Evolutionary conservation across 1,284 basidiomycete genomes (phyloP).

Genomic region (Thelephora terrestris): DNA sequence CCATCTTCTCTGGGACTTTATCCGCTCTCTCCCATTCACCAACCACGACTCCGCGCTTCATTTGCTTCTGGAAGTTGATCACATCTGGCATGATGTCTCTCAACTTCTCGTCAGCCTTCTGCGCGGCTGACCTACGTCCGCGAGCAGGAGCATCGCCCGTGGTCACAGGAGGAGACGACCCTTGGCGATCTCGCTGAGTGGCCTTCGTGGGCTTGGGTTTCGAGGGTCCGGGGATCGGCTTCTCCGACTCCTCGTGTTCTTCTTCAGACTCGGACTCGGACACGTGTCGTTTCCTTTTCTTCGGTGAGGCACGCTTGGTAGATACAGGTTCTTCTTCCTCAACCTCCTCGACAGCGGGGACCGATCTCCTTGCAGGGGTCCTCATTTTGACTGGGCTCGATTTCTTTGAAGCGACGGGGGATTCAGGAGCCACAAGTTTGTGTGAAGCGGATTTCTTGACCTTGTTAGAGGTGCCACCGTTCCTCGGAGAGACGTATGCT

Average conservation of each 20-base stretch:
- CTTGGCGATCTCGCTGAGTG: slow-evolving; percentile 6
- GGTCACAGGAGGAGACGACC: slow-evolving; percentile 9
- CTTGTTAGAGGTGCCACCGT: too few relatives aligned
- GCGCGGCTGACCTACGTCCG: slow-evolving; percentile 43
- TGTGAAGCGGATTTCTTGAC: slow-evolving; percentile 1
- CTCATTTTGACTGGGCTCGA: slow-evolving; percentile 7
- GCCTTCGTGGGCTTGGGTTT: slow-evolving; percentile 8
- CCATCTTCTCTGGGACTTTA: slow-evolving; percentile 18
- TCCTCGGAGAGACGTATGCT: too few relatives aligned
- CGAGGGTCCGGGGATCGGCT: slow-evolving; percentile 6
- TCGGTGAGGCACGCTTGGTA: slow-evolving; percentile 6
- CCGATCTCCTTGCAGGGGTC: slow-evolving; percentile 5
- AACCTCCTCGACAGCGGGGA: slow-evolving; percentile 7
- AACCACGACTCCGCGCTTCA: slow-evolving; percentile 31
- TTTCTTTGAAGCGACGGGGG: neutral
- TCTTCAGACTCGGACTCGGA: slow-evolving; percentile 5
- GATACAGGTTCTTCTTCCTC: slow-evolving; percentile 5
- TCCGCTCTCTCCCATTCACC: slow-evolving; percentile 17
- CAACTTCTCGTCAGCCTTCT: slow-evolving; percentile 50
- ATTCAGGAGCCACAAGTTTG: neutral
- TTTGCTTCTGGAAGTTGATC: slow-evolving; percentile 55
- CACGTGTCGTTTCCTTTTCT: slow-evolving; percentile 4
- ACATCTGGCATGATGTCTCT: slow-evolving; percentile 72
- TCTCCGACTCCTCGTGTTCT: slow-evolving; percentile 4
- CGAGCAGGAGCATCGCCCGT: slow-evolving; percentile 5